Evolutionary conservation across 192 early-diverging fungal genomes (phyloP).

Genomic region (Allomyces macrogynus): DNA sequence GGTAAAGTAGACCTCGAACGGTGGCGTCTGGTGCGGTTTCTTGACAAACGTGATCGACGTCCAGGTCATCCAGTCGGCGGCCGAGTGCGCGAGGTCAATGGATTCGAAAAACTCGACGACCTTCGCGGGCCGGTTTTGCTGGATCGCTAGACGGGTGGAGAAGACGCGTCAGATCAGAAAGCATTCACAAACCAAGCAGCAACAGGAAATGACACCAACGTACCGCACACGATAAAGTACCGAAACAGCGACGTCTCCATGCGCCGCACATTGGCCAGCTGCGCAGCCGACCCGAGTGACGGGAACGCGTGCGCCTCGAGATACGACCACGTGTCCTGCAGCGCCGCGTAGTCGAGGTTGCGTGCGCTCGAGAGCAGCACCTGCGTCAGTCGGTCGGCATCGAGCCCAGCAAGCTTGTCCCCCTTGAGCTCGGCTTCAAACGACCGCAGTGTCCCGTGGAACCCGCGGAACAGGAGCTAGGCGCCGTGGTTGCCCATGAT

Average conservation of each 20-base stretch:
- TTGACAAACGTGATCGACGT: neutral
- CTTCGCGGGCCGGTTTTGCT: neutral
- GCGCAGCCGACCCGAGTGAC: neutral
- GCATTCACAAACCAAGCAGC: neutral
- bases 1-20: neutral
- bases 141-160: neutral
- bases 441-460: neutral
- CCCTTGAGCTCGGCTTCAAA: neutral
- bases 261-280: neutral
- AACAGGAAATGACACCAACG: too few species aligned
- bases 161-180: neutral
- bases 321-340: neutral
- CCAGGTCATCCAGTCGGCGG: neutral
- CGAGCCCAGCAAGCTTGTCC: neutral
- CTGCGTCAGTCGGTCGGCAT: neutral
- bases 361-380: neutral
- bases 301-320: neutral
- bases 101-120: neutral
- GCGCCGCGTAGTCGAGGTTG: neutral
- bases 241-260: neutral
- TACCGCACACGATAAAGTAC: neutral
- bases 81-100: neutral
- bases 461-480: neutral
- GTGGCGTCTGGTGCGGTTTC: neutral
- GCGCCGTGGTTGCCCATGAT: neutral